Evolutionary conservation across 331 rosid species (phyloP).

Genomic region (Rhamnella rubrinervis): DNA sequence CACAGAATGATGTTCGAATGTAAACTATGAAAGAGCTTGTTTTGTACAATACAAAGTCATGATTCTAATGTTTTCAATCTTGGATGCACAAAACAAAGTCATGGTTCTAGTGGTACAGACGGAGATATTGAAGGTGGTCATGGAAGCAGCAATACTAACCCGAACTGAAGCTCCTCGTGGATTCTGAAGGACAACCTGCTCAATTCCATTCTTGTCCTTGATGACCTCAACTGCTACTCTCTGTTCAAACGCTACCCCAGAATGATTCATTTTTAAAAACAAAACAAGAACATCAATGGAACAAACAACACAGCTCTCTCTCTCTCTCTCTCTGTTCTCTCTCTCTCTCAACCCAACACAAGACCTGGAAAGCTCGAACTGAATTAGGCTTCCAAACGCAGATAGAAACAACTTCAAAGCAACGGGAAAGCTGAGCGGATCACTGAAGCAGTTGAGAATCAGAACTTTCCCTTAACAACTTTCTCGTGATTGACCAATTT

Average conservation of each 20-base stretch:
- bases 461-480: slow-evolving; percentile 27
- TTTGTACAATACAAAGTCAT: neutral
- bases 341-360: slow-evolving; percentile 16
- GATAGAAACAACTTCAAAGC: slow-evolving; percentile 9
- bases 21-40: slow-evolving; percentile 2
- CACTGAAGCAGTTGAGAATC: slow-evolving; percentile 38
- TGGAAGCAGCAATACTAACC: slow-evolving; percentile 24
- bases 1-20: slow-evolving; percentile 8
- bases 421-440: slow-evolving; percentile 11
- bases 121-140: neutral
- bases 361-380: slow-evolving; percentile 23
- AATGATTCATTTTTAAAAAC: slow-evolving; percentile 38
- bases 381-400: slow-evolving; percentile 12
- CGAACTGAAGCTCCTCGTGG: slow-evolving; percentile 43
- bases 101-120: neutral
- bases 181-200: slow-evolving; percentile 38
- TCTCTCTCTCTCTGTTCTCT: slow-evolving; percentile 17
- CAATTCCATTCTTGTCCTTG: slow-evolving; percentile 46
- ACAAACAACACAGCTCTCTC: slow-evolving; percentile 22
- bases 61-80: neutral
- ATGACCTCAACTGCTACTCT: slow-evolving; percentile 33
- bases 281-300: slow-evolving; percentile 27
- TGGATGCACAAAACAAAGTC: neutral
- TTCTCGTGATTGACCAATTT: slow-evolving; percentile 37
- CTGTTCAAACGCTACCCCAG: slow-evolving; percentile 30